Evolutionary conservation across 768 basidiomycete genomes (phyloP).

Genomic region (Boletus tomentosulus): DNA sequence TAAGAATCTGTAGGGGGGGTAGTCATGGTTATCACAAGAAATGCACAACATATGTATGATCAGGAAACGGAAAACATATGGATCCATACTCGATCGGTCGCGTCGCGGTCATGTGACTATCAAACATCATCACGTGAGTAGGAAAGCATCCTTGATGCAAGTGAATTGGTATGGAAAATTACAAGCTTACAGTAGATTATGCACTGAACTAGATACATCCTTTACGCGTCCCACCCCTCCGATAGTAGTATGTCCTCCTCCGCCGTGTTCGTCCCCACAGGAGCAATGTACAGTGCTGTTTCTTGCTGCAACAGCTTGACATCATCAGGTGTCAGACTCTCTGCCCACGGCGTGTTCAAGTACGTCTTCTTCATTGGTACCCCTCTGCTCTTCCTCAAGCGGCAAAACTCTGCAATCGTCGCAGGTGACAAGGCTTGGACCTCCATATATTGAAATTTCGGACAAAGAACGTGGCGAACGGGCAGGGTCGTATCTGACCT

Average conservation of each 20-base stretch:
- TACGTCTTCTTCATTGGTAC: constrained; percentile 51
- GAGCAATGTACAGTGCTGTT: constrained; percentile 23
- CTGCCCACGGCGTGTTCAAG: constrained; percentile 33
- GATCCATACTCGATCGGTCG: constrained; percentile 14
- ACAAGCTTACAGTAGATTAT: constrained; percentile 8
- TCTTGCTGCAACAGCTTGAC: constrained; percentile 27
- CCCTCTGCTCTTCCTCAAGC: constrained; percentile 35
- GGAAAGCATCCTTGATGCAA: too few species aligned
- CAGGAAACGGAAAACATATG: constrained; percentile 7
- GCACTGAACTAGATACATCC: constrained; percentile 1
- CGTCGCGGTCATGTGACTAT: constrained; percentile 27
- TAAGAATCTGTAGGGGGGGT: constrained; percentile 1
- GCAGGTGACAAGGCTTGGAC: constrained; percentile 35
- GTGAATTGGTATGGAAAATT: neutral
- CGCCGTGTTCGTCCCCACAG: constrained; percentile 38
- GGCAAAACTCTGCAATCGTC: constrained; percentile 35
- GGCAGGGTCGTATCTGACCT: neutral
- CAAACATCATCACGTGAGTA: constrained; percentile 17
- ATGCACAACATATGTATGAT: neutral
- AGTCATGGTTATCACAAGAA: constrained; percentile 6
- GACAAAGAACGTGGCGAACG: constrained; percentile 35
- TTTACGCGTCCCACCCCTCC: constrained; percentile 13
- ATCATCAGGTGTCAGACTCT: constrained; percentile 16
- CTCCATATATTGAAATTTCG: constrained; percentile 45
- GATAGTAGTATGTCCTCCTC: constrained; percentile 41